Evolutionary conservation across 371 early-diverging fungal species (phyloP), one percentile per base, ranked within the genome.

Genomic region (Apophysomyces sp.): DNA sequence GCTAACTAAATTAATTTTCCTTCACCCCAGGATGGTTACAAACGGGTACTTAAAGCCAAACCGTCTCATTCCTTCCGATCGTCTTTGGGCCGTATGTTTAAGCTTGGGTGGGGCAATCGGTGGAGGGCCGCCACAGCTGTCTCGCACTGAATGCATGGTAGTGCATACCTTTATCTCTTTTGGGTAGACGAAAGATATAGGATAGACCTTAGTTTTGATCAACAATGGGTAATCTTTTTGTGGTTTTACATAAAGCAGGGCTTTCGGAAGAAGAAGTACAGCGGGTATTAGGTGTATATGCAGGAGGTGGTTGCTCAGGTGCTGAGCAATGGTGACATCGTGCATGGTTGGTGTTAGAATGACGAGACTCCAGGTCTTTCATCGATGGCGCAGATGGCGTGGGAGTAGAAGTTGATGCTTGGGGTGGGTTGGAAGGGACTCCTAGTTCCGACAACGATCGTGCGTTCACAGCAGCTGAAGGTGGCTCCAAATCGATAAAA

Each of bases 71-170:
- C 54, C 15, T 62, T 76, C 58, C 61, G 73, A 40, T 67, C 68
- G 4, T 77, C 72, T 13, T 61, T 77, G 11, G 72, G 74, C 49
- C 72, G 74, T 21, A 74, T 77, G 74, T 77, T 77, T 31, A 67
- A 70, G 60, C 61, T 77, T 29, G 74, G 77, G 31, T 34, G 68
- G 15, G 60, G 36, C 3, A 56, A 27, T 8, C 49, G 52, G 12
- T 55, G 41, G 28, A 55, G 31, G 7, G 29, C 63, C 7, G 57
- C 49, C 4, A 34, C 58, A 34, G 44, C 66, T 40, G 49, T 66
- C 21, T 52, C 60, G 28, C 61, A 61, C 36, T 66, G 62, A 66
- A 51, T 61, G 31, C 30, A 61, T 61, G 63, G 63, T 39, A 55
- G 62, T 21, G 49, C 49, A 4, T 21, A 11, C n/a, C 15, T 11